Percentiles rank a stretch among this genome's conserved stretches.
Conservation (phyloP, 2,329 filamentous ascomycete species). For the Capronia epimyces region DNA sequence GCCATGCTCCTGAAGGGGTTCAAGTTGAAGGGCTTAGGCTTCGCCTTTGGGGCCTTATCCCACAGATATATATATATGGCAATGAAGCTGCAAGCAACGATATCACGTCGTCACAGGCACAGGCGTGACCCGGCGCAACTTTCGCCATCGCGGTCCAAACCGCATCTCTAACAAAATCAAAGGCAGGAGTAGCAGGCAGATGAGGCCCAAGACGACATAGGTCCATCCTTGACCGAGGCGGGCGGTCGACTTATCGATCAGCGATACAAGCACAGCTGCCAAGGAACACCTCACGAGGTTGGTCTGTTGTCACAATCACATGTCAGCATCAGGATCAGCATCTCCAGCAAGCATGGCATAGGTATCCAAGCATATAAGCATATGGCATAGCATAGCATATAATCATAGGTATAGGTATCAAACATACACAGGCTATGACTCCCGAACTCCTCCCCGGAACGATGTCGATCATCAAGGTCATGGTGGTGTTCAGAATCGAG, state of each 20-base stretch:
- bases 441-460: slow-evolving; percentile 1
- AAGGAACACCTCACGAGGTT: slow-evolving; percentile 3
- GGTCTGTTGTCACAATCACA: neutral
- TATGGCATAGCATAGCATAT: no score
- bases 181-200: slow-evolving; percentile 1
- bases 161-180: slow-evolving; percentile 5
- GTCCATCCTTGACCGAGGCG: slow-evolving; percentile 2
- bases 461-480: slow-evolving; percentile 7
- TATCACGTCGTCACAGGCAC: no score
- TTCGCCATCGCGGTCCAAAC: neutral
- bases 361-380: no score
- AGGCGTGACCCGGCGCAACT: no score
- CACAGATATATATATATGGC: no score
- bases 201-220: slow-evolving; percentile 1
- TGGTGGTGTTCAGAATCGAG: slow-evolving; percentile 3
- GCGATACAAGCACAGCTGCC: slow-evolving; percentile 1
- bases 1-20: no score
- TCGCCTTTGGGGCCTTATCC: no score
- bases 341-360: no score
- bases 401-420: neutral
- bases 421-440: slow-evolving; percentile 3
- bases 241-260: neutral
- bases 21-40: no score
- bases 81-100: no score
- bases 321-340: neutral